Percentiles rank a stretch among this genome's conserved stretches.
Conservation (phyloP, 805 yeast genomes). For the Starmerella sirachaensis region DNA sequence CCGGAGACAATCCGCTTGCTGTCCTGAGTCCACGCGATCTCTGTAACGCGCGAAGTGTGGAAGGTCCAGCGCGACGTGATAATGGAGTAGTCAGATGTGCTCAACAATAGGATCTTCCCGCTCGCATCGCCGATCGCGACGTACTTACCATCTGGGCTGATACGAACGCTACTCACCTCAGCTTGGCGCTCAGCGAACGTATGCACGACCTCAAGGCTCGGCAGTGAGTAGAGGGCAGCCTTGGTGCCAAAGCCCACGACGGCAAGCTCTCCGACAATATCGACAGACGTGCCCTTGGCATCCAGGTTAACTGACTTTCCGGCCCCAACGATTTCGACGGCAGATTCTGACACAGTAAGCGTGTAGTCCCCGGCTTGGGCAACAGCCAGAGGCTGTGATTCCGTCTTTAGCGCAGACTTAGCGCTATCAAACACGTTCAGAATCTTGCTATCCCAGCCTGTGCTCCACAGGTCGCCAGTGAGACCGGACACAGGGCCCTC, state of each 20-base stretch:
- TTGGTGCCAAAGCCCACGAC: slow-evolving; percentile 41
- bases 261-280: slow-evolving; percentile 30
- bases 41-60: slow-evolving; percentile 72
- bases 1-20: slow-evolving; percentile 65
- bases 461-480: slow-evolving; percentile 32
- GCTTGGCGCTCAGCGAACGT: slow-evolving; percentile 42
- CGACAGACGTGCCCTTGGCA: slow-evolving; percentile 24
- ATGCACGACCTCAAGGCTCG: slow-evolving; percentile 27
- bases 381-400: slow-evolving; percentile 37
- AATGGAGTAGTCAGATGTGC: slow-evolving; percentile 40
- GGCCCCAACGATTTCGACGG: slow-evolving; percentile 31
- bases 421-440: slow-evolving; percentile 32
- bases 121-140: slow-evolving; percentile 77
- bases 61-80: slow-evolving; percentile 87
- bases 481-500: slow-evolving; percentile 53
- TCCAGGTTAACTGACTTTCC: slow-evolving; percentile 3
- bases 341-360: slow-evolving; percentile 36
- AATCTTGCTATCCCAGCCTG: slow-evolving; percentile 84
- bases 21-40: slow-evolving; percentile 68
- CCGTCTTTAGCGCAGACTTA: slow-evolving; percentile 24
- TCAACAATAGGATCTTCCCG: slow-evolving; percentile 75
- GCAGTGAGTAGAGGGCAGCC: slow-evolving; percentile 33
- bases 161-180: slow-evolving; percentile 47
- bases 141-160: slow-evolving; percentile 56
- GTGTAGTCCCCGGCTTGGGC: slow-evolving; percentile 30